Evolutionary conservation across 345 rosid genomes (phyloP), one percentile per base, ranked within the genome.

Genomic region (Turnera subulata): DNA sequence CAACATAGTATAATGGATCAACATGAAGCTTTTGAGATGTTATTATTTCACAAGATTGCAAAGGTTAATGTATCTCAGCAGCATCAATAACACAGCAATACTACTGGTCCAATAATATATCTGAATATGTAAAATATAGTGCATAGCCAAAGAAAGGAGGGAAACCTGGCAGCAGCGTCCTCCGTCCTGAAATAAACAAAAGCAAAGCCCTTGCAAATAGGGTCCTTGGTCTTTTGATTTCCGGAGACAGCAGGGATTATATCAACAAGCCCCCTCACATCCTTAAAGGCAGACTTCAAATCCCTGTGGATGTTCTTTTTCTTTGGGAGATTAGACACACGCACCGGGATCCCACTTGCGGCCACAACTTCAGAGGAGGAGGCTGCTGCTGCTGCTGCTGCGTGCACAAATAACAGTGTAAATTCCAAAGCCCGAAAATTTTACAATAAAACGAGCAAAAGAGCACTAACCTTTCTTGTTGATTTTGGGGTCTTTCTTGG

Each of bases 231-330:
- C 82, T 88, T 92, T 76, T 75, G 81, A 64, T 84, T 89, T 48
- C 96, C 98, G 43, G 82, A 60, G 59, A 92, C 91, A 51, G 78
- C 88, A 20, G 98, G 95, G 55, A 62, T 51, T n/a, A 92, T 76
- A 56, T 63, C 67, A 62, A 73, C 50, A 33, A 92, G 49, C 18
- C 98, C 95, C 56, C 70, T 69, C 22, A 82, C 79, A 32, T 72
- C 93, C 66, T 80, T 62, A 55, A 86, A 92, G 49, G 93, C 89
- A 58, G 55, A 64, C 66, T 79, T 73, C 51, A 92, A 77, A 83
- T 92, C 96, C 65, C 95, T 80, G 22, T 81, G 84, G 58, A 92
- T 66, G 46, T 89, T 92, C 88, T 78, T 92, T 75, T 92, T 92
- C 95, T 79, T 92, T 1, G 98, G 98, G 56, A 92, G 89, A 75